Base-by-base conservation (phyloP, 495 filamentous ascomycete species). In the Daldinia concentrica region DNA sequence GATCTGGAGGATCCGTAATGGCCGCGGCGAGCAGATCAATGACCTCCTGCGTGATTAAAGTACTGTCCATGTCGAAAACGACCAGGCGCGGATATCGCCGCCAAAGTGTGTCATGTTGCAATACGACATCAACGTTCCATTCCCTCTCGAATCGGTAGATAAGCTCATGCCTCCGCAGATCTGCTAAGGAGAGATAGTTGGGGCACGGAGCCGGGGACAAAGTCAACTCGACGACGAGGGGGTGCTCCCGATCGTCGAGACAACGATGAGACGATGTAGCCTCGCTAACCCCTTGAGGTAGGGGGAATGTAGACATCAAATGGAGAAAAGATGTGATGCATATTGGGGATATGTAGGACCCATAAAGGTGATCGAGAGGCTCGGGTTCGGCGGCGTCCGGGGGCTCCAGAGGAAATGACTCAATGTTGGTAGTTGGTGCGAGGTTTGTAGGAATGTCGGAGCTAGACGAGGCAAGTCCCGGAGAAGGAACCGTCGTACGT, bases 41-140 rank as follows among this genome's bases (percentile, higher is more conserved):
- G 24, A 97, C 93, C 82, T 99, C 95, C 76, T 99, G 93, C 64
- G 94, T 88, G 72, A 99, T 98, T 62, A 99, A 85, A 0, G 95
- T 99, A 66, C 90, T 93, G 79, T 99, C 95, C 95, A 99, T 99
- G 76, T 99, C 95, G 73, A 99, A 99, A 27, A 97, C 89, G 2
- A 92, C 94, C 5, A 99, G 82, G 2, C 92, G 89, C 76, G 93
- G 91, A 76, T 94, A 86, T 24, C 88, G 85, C 45, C 91, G 86
- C 82, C 89, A 93, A n/a, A 92, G 83, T 32, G 83, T 86, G 67
- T 94, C 91, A 51, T 74, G 72, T 77, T 93, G 90, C 57, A 96
- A 81, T 9, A 90, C 87, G 9, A 93, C 89, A 74, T 97, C 93
- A 34, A 96, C 88, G 71, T 93, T 93, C 92, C 92, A 95, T 78